Percentiles rank a stretch among this genome's conserved stretches.
phyloP scores from a whole-genome alignment of 2,329 filamentous ascomycete species.

The Ceratocystis harringtonii region DNA sequence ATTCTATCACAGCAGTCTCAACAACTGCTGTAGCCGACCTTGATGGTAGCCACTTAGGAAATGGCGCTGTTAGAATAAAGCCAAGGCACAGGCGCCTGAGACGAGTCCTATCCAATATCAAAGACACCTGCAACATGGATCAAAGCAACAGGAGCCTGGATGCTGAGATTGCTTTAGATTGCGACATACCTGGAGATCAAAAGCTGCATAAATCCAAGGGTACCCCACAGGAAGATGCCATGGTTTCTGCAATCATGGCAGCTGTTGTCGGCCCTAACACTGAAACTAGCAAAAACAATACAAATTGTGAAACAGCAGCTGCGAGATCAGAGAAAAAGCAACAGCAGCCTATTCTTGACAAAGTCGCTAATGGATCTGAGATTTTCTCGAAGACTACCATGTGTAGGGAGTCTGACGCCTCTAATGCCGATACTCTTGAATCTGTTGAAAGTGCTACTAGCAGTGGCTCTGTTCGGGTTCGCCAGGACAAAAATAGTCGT shows the following conservation, averaged over 20 bases:
- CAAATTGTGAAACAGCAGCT: not conserved
- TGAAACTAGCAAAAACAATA: not conserved
- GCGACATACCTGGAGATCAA: not conserved
- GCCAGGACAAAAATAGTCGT: not conserved
- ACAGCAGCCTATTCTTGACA: not conserved
- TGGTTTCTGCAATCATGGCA: not conserved
- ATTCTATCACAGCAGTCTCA: slow-evolving; percentile 5
- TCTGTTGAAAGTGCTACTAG: not conserved
- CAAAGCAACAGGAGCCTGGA: not conserved
- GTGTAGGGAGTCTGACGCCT: not conserved
- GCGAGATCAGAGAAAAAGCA: not conserved
- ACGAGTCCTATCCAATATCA: slow-evolving; percentile 13
- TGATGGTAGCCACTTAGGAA: not conserved
- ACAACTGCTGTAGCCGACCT: slow-evolving; percentile 8
- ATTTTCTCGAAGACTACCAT: not conserved
- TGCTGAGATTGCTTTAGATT: not conserved
- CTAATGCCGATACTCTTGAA: not conserved
- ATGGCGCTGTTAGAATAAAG: not conserved
- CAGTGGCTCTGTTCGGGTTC: not conserved
- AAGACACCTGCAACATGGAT: not conserved
- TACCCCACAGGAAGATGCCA: not conserved
- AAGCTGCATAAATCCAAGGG: not conserved
- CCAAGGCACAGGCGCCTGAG: slow-evolving; percentile 8
- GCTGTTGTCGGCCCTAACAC: not conserved
- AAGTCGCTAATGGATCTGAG: not conserved